Conservation (phyloP, 495 filamentous ascomycete species). For the Glonium stellatum region DNA sequence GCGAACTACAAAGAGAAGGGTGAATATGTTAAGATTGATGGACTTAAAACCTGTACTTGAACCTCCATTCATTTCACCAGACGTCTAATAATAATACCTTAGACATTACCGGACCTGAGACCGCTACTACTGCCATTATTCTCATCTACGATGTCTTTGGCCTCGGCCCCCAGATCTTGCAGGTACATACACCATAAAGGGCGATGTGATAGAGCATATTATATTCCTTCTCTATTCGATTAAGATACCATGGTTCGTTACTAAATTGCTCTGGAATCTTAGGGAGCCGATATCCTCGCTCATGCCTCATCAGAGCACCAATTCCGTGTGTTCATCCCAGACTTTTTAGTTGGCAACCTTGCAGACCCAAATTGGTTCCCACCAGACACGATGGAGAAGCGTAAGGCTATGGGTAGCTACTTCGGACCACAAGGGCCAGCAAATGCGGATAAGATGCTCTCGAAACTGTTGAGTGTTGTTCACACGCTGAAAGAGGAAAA, state of each 20-base stretch:
- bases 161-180: slow-evolving; percentile 58
- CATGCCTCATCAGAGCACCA: slow-evolving; percentile 47
- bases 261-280: slow-evolving; percentile 12
- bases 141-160: slow-evolving; percentile 69
- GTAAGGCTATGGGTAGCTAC: slow-evolving; percentile 62
- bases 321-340: slow-evolving; percentile 62
- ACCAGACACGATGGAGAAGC: slow-evolving; percentile 72
- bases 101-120: slow-evolving; percentile 57
- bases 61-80: background rate
- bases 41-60: slow-evolving; percentile 59
- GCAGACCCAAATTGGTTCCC: slow-evolving; percentile 60
- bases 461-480: slow-evolving; percentile 51
- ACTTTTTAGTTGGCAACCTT: slow-evolving; percentile 58
- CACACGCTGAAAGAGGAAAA: slow-evolving; percentile 39
- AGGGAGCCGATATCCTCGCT: slow-evolving; percentile 66
- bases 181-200: too few species aligned
- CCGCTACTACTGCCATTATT: slow-evolving; percentile 54
- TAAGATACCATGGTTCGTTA: background rate
- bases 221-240: too few species aligned
- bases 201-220: too few species aligned
- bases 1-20: slow-evolving; percentile 58
- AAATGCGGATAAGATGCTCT: slow-evolving; percentile 55
- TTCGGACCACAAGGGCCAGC: slow-evolving; percentile 62
- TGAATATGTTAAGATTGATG: slow-evolving; percentile 54
- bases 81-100: background rate